Evolutionary conservation across 2,329 filamentous ascomycete species (phyloP).

Genomic region (Orbilia ellipsospora): DNA sequence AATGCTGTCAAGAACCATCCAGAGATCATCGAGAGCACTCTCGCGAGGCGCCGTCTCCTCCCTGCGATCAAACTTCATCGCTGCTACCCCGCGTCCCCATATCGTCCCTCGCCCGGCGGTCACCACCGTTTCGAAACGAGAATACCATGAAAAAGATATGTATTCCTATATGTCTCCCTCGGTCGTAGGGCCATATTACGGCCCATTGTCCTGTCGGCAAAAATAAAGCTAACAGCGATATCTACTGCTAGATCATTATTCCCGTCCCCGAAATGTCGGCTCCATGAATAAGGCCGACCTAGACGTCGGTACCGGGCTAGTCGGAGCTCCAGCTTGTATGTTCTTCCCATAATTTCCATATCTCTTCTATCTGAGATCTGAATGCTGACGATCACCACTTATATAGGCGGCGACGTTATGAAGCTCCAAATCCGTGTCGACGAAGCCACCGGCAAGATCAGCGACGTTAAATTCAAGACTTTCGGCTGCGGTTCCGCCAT

Average conservation of each 20-base stretch:
- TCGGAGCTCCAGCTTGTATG: conserved; percentile 78
- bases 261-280: conserved; percentile 80
- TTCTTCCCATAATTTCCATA: conserved; percentile 7
- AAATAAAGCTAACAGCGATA: conserved; percentile 49
- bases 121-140: conserved; percentile 45
- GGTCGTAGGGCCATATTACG: conserved; percentile 4
- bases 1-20: conserved; percentile 51
- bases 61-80: conserved; percentile 43
- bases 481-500: conserved; percentile 96
- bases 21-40: conserved; percentile 44
- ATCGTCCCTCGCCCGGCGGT: conserved; percentile 32
- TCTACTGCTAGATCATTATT: conserved; percentile 80
- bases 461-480: conserved; percentile 97
- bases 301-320: conserved; percentile 90
- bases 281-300: conserved; percentile 80
- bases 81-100: conserved; percentile 41
- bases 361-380: not conserved
- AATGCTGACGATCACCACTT: conserved; percentile 10
- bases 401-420: conserved; percentile 80
- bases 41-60: conserved; percentile 38
- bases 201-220: conserved; percentile 5
- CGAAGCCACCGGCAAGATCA: conserved; percentile 80
- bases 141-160: conserved; percentile 61
- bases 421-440: conserved; percentile 94
- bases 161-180: not conserved